phyloP scores from a whole-genome alignment of 352 stramenopile species.

The Globisporangium ultimum region DNA sequence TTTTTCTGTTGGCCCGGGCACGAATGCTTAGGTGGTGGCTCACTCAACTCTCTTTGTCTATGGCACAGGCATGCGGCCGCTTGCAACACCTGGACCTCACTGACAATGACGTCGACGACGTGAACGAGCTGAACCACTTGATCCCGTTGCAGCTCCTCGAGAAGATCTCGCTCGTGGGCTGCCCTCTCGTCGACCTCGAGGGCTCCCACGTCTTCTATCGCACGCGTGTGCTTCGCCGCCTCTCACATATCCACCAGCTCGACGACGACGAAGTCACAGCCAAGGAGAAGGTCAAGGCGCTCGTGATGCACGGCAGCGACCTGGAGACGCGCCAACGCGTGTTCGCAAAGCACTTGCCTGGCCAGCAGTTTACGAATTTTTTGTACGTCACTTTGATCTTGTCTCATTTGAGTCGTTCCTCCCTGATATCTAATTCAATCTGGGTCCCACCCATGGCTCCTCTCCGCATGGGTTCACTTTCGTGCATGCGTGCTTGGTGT shows the following conservation, averaged over 20 bases:
- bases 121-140: slow-evolving; percentile 66
- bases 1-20: no score
- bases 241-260: slow-evolving; percentile 53
- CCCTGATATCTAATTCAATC: no score
- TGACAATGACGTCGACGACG: slow-evolving; percentile 39
- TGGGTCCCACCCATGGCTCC: not conserved
- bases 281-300: slow-evolving; percentile 75
- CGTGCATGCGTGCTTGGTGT: not conserved
- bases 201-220: slow-evolving; percentile 48
- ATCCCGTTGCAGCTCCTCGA: slow-evolving; percentile 40
- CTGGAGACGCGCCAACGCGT: slow-evolving; percentile 47
- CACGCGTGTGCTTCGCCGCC: slow-evolving; percentile 51
- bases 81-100: slow-evolving; percentile 57
- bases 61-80: slow-evolving; percentile 37
- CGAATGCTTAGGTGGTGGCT: no score
- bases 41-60: not conserved
- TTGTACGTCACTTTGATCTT: slow-evolving; percentile 37
- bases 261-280: slow-evolving; percentile 51
- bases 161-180: slow-evolving; percentile 36
- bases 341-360: slow-evolving; percentile 48
- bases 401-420: not conserved
- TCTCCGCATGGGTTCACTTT: slow-evolving; percentile 1
- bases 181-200: slow-evolving; percentile 36
- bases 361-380: slow-evolving; percentile 60
- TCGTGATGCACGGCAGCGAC: slow-evolving; percentile 73